Evolutionary conservation across 179 eudicot genomes (phyloP).

Genomic region (Corrigiola litoralis): DNA sequence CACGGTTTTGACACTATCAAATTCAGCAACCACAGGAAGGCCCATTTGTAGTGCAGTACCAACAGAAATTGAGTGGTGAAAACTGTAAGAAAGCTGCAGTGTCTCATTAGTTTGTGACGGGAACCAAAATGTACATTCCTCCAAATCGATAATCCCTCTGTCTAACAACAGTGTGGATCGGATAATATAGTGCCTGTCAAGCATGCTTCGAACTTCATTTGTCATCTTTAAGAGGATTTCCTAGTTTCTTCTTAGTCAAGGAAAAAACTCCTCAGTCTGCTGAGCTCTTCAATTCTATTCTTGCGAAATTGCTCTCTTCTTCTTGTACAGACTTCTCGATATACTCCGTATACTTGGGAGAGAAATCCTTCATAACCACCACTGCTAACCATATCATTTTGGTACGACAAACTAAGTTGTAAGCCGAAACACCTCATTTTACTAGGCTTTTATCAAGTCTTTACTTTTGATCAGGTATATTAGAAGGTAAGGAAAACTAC

Average conservation of each 20-base stretch:
- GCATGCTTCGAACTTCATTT: conserved; percentile 58
- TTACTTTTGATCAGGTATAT: too few relatives aligned
- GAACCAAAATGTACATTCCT: conserved; percentile 76
- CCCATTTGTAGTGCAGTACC: conserved; percentile 46
- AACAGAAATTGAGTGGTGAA: conserved; percentile 33
- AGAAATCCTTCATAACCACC: conserved; percentile 45
- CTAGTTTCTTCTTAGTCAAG: conserved; percentile 48
- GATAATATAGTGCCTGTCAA: conserved; percentile 43
- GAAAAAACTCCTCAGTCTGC: conserved; percentile 38
- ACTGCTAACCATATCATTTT: conserved; percentile 48
- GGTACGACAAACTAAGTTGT: conserved; percentile 43
- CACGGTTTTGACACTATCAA: conserved; percentile 40
- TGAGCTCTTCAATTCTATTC: conserved; percentile 54
- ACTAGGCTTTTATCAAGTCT: too few relatives aligned
- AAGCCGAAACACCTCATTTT: too few relatives aligned
- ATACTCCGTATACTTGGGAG: conserved; percentile 44
- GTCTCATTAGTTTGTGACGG: conserved; percentile 41
- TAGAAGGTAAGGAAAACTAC: too few relatives aligned
- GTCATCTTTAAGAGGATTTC: conserved; percentile 43
- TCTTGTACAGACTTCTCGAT: too few relatives aligned
- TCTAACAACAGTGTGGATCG: conserved; percentile 52
- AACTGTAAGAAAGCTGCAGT: conserved; percentile 44
- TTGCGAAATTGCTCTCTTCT: conserved; percentile 37
- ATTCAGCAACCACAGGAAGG: conserved; percentile 41
- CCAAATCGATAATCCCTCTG: conserved; percentile 51